phyloP scores from a whole-genome alignment of 1,139 yeast genomes.

The Insectozyma bohioensis region DNA sequence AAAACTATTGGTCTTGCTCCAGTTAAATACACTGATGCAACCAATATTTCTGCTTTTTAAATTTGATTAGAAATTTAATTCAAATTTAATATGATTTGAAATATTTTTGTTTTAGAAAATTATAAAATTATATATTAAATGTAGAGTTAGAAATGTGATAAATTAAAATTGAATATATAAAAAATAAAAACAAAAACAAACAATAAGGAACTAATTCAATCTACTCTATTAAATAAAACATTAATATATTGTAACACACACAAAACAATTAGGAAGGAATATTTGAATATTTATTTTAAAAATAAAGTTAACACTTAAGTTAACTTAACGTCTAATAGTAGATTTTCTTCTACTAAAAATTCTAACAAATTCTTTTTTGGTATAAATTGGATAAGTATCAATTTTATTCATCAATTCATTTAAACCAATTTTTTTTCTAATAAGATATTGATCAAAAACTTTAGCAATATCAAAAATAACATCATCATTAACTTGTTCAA shows the following conservation, averaged over 20 bases:
- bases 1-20: slow-evolving; percentile 26
- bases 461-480: slow-evolving; percentile 12
- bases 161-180: too few species aligned
- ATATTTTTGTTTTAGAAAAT: too few species aligned
- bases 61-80: neutral
- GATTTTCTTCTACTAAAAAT: slow-evolving; percentile 12
- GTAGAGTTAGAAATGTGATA: too few species aligned
- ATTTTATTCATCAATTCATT: slow-evolving; percentile 13
- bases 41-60: slow-evolving; percentile 10
- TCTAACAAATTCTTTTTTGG: slow-evolving; percentile 14
- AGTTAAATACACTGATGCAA: slow-evolving; percentile 18
- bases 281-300: too few species aligned
- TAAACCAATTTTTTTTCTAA: slow-evolving; percentile 13
- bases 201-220: too few species aligned
- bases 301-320: too few species aligned
- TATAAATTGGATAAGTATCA: slow-evolving; percentile 13
- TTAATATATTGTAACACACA: too few species aligned
- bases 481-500: slow-evolving; percentile 9
- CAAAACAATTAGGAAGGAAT: too few species aligned
- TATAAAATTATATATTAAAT: too few species aligned
- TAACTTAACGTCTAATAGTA: too few species aligned
- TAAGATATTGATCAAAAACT: slow-evolving; percentile 16
- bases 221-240: too few species aligned
- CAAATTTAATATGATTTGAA: neutral
- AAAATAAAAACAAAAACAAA: too few species aligned